Base-by-base conservation (phyloP, 1,284 basidiomycete species). In the Pseudozyma sp. region DNA sequence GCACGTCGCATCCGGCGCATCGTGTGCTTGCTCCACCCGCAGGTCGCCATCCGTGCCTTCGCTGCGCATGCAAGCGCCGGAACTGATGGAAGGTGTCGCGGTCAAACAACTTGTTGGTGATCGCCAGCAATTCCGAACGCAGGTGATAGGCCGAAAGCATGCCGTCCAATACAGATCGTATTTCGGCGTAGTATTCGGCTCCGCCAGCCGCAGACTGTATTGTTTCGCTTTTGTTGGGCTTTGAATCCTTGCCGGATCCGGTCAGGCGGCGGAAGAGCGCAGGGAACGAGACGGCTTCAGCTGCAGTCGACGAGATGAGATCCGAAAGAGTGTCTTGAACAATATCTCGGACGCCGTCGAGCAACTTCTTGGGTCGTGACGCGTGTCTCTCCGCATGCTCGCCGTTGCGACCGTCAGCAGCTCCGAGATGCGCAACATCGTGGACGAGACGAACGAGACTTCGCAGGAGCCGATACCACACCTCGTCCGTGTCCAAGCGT, bases 71-170 rank as follows among this genome's bases (percentile, higher is more conserved):
- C 51, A 86, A 72, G 19, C 85, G 77, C 33, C 90, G 89, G 54
- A 95, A 87, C 1, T 89, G 89, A 55, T 90, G 89, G 70, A 92
- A 95, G 34, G 95, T 86, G 83, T 97, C 96, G 24, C 91, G 89
- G 73, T 92, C 89, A 42, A 95, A 87, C 29, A 98, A 87, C 67
- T 91, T 90, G 77, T 92, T 93, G 14, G 93, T 92, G 80, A 97
- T 94, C 35, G 88, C 86, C n/a, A 99, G 87, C 87, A 96, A 89
- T 77, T 98, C 95, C 29, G 91, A 91, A 74, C 99, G 94, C 6
- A 92, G 90, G 24, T 91, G 90, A 86, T 97, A 98, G 2, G 94
- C 92, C 78, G 95, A 93, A 71, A 98, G 87, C 94, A 99, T 99
- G 33, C 93, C 92, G 0, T 91, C 91, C 24, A 99, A 87, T 62